Conservation (phyloP, 2,329 filamentous ascomycete species). For the Fusarium nygamai region DNA sequence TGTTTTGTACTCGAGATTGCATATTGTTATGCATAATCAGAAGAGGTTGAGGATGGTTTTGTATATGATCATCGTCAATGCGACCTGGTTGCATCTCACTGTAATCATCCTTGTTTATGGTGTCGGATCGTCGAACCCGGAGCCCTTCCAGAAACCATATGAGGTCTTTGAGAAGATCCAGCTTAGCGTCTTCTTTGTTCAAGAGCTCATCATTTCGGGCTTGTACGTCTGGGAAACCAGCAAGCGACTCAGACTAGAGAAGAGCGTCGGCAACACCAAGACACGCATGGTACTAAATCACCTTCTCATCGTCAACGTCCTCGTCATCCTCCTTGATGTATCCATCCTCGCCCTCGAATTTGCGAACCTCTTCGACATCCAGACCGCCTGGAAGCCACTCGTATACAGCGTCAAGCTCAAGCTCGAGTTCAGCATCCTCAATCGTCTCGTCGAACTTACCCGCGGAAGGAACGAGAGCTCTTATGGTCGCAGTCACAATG, state of each 20-base stretch:
- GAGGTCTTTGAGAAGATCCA: slow-evolving; percentile 63
- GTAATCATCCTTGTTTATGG: slow-evolving; percentile 66
- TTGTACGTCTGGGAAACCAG: slow-evolving; percentile 64
- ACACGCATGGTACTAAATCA: slow-evolving; percentile 44
- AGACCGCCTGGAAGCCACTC: slow-evolving; percentile 38
- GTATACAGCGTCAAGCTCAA: slow-evolving; percentile 52
- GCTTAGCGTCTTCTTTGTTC: slow-evolving; percentile 63
- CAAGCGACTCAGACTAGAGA: slow-evolving; percentile 57
- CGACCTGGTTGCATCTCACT: slow-evolving; percentile 61
- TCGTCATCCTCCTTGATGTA: slow-evolving; percentile 54
- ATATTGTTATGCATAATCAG: slow-evolving; percentile 65
- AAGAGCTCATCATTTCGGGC: slow-evolving; percentile 63
- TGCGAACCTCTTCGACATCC: slow-evolving; percentile 49
- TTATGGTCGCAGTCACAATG: slow-evolving; percentile 27
- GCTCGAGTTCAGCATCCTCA: slow-evolving; percentile 52
- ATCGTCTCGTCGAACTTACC: slow-evolving; percentile 45
- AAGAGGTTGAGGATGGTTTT: slow-evolving; percentile 60
- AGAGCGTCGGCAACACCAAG: slow-evolving; percentile 34
- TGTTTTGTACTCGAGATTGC: slow-evolving; percentile 70
- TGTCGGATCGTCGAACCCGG: slow-evolving; percentile 49
- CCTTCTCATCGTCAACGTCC: slow-evolving; percentile 55
- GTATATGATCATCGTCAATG: slow-evolving; percentile 66
- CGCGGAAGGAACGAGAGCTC: slow-evolving; percentile 33
- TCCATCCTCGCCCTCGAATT: slow-evolving; percentile 48
- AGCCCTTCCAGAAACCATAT: slow-evolving; percentile 46